Conservation (phyloP, 441 rosid species). For the Populus hybrid region DNA sequence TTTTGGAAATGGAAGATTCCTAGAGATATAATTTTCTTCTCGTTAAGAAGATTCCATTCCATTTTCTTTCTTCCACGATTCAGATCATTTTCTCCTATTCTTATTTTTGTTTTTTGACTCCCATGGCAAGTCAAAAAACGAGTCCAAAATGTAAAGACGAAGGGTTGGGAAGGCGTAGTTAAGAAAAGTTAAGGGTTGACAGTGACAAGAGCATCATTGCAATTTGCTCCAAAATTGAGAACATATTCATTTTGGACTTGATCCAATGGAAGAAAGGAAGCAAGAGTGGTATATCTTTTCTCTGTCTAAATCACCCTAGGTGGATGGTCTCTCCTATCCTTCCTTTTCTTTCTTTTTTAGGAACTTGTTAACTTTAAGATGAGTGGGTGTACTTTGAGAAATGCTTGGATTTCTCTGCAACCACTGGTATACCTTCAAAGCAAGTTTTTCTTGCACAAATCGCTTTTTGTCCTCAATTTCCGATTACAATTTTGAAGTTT, state of each 20-base stretch:
- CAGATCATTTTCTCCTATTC: neutral
- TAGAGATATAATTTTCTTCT: neutral
- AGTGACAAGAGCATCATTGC: slow-evolving; percentile 16
- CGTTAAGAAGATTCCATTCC: slow-evolving; percentile 10
- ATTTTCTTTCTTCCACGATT: neutral
- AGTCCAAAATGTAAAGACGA: slow-evolving; percentile 5
- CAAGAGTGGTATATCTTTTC: slow-evolving; percentile 20
- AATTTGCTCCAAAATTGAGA: slow-evolving; percentile 31
- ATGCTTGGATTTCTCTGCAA: slow-evolving; percentile 19
- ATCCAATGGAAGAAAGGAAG: slow-evolving; percentile 12
- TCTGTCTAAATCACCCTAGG: slow-evolving; percentile 12
- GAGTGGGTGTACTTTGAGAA: slow-evolving; percentile 10
- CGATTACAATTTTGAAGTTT: neutral
- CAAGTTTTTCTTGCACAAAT: slow-evolving; percentile 17
- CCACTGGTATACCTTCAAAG: slow-evolving; percentile 17
- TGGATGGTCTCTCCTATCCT: neutral
- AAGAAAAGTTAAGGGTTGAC: neutral
- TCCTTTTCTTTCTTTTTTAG: neutral
- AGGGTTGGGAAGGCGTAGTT: neutral
- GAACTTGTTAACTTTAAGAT: neutral
- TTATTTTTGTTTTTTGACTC: neutral
- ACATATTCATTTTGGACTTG: slow-evolving; percentile 44
- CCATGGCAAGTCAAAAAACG: neutral
- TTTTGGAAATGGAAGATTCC: neutral
- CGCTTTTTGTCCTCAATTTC: neutral